Base-by-base conservation (phyloP, 768 basidiomycete genomes). In the Neoboletus brunneissimus region DNA sequence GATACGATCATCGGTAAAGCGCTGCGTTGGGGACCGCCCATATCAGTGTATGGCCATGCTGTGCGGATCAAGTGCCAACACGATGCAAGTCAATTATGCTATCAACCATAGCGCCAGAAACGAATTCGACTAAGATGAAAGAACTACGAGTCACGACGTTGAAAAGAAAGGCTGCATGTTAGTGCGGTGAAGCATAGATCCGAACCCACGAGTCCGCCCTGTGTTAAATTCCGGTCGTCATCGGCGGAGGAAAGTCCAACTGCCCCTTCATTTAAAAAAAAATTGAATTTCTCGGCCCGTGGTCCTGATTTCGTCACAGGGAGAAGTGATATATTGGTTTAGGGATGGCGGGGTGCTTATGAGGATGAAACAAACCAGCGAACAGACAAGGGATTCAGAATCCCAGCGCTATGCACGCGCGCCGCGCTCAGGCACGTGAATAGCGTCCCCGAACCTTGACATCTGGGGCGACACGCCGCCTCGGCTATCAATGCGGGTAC, bases 361-460 rank as follows among this genome's bases (percentile, higher is more conserved):
- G 48, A 31, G 6, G 34, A n/a, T 54, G 56, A 63, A 66, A 59
- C 60, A 43, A 57, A 54, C 58, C 48, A 35, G 6, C 10, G n/a
- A 34, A 29, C 35, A 10, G 41, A 12, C 29, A 16, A 48, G 42
- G 43, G 35, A 27, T 25, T 23, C 45, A 22, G 40, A n/a, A 22
- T 27, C 10, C 31, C 48, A 34, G 4, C 35, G 31, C 18, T 43
- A 10, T 31, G 38, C 35, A 31, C 35, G 41, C 23, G 25, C 50
- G 62, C 49, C 38, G 54, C 38, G 34, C 8, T 41, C 60, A 65
- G 63, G 63, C 20, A 63, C 63, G 42, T n/a, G n/a, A n/a, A n/a
- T n/a, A n/a, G n/a, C n/a, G n/a, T n/a, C n/a, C n/a, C 22, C 48
- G 38, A 51, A 7, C 49, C 50, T 48, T 61, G 54, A 42, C 34